Evolutionary conservation across 345 rosid species (phyloP).

Genomic region (Durio zibethinus): DNA sequence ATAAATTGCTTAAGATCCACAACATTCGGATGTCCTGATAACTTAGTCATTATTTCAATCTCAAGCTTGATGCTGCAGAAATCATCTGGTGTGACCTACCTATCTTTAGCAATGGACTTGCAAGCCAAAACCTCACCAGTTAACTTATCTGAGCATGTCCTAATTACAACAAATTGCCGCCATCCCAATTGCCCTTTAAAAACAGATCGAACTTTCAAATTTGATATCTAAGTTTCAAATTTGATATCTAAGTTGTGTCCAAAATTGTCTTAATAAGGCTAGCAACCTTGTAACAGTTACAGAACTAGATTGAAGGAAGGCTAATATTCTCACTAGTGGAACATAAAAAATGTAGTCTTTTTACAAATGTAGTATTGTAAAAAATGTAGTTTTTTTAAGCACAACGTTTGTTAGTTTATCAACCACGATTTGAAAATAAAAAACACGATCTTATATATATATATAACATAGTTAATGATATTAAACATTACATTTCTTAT

Average conservation of each 20-base stretch:
- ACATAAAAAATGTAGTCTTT: too few relatives aligned
- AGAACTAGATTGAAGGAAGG: background rate
- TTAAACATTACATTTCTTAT: too few relatives aligned
- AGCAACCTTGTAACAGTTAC: background rate
- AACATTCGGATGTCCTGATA: conserved; percentile 58
- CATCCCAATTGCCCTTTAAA: conserved; percentile 73
- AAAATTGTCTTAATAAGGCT: conserved; percentile 35
- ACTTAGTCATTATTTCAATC: conserved; percentile 59
- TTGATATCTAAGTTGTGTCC: conserved; percentile 47
- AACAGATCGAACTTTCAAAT: conserved; percentile 54
- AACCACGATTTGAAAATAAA: too few relatives aligned
- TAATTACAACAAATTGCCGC: conserved; percentile 80
- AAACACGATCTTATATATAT: too few relatives aligned
- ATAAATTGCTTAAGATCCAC: conserved; percentile 67
- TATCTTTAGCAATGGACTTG: conserved; percentile 61
- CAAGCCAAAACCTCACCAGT: conserved; percentile 61
- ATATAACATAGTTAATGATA: too few relatives aligned
- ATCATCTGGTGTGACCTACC: conserved; percentile 45
- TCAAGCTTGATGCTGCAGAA: conserved; percentile 51
- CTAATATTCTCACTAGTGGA: too few relatives aligned
- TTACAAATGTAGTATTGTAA: too few relatives aligned
- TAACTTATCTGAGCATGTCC: conserved; percentile 58
- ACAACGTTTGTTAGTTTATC: too few relatives aligned
- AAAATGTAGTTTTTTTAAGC: too few relatives aligned
- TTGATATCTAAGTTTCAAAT: conserved; percentile 48